Conservation (phyloP, 177 flowering plant species). For the Tripterygium wilfordii region DNA sequence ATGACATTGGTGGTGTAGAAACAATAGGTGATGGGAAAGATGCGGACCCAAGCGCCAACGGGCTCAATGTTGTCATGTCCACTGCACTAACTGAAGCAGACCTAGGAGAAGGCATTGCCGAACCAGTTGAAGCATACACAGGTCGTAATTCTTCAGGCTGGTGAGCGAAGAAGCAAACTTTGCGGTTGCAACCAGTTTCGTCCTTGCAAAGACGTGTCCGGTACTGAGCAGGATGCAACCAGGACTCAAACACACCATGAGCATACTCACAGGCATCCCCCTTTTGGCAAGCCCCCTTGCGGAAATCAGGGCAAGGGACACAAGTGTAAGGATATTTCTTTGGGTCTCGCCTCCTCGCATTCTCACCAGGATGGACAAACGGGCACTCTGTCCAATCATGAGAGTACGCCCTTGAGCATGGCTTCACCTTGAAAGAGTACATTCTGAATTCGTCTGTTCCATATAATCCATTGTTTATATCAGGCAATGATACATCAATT, state of each 20-base stretch:
- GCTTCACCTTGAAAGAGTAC: slow-evolving; percentile 91
- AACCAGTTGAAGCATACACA: slow-evolving; percentile 83
- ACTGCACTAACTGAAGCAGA: slow-evolving; percentile 28
- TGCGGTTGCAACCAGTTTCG: slow-evolving; percentile 68
- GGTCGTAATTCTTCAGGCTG: slow-evolving; percentile 79
- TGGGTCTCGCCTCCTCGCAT: slow-evolving; percentile 89
- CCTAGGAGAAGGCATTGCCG: slow-evolving; percentile 80
- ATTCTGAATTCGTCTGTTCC: slow-evolving; percentile 91
- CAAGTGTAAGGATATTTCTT: slow-evolving; percentile 80
- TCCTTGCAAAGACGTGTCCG: slow-evolving; percentile 92
- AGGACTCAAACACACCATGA: slow-evolving; percentile 94
- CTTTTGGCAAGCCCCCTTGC: slow-evolving; percentile 71
- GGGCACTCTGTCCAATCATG: slow-evolving; percentile 99
- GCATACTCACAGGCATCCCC: slow-evolving; percentile 91
- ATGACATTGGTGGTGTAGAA: slow-evolving; percentile 73
- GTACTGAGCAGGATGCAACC: slow-evolving; percentile 98
- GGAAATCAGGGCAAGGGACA: slow-evolving; percentile 93
- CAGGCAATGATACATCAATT: slow-evolving; percentile 65
- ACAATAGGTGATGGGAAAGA: slow-evolving; percentile 33
- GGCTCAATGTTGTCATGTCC: slow-evolving; percentile 51
- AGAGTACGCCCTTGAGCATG: slow-evolving; percentile 91
- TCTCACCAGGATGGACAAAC: slow-evolving; percentile 95
- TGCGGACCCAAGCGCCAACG: slow-evolving; percentile 46
- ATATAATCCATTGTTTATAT: slow-evolving; percentile 76
- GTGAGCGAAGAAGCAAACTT: slow-evolving; percentile 97